These are phyloP conservation scores for Solanum bulbocastanum DNA, from an alignment of 257 asterid species.

Conservation along the genomic window DNA sequence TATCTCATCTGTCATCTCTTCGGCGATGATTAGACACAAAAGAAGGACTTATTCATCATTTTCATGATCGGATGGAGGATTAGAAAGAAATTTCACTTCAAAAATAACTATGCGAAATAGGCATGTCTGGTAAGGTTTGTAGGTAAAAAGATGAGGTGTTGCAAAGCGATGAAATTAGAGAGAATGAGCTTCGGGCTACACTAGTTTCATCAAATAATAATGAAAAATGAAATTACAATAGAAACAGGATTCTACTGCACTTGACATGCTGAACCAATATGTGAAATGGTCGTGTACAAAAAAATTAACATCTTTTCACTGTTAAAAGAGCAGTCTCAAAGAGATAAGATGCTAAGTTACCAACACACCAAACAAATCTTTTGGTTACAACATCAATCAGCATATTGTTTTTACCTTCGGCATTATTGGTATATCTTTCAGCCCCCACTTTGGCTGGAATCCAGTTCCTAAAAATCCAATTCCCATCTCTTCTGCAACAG, in stretches of 20 bases:
- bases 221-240: background rate
- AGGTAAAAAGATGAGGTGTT: background rate
- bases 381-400: background rate
- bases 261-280: background rate
- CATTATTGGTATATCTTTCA: constrained; percentile 91
- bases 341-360: background rate
- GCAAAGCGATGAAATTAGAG: background rate
- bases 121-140: background rate
- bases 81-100: background rate
- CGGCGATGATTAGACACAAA: background rate
- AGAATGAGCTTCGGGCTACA: background rate
- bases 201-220: background rate
- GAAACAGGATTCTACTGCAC: background rate
- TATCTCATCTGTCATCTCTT: background rate
- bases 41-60: background rate
- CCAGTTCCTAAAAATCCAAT: constrained; percentile 91
- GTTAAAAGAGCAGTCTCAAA: background rate
- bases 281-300: background rate
- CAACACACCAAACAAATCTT: background rate
- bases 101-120: background rate
- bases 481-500: constrained; percentile 98
- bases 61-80: background rate
- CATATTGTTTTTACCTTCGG: constrained; percentile 61
- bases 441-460: constrained; percentile 89
- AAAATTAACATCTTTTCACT: background rate